Evolutionary conservation across 2,329 filamentous ascomycete genomes (phyloP), one percentile per base, ranked within the genome.

Genomic region (Tolypocladium paradoxum): DNA sequence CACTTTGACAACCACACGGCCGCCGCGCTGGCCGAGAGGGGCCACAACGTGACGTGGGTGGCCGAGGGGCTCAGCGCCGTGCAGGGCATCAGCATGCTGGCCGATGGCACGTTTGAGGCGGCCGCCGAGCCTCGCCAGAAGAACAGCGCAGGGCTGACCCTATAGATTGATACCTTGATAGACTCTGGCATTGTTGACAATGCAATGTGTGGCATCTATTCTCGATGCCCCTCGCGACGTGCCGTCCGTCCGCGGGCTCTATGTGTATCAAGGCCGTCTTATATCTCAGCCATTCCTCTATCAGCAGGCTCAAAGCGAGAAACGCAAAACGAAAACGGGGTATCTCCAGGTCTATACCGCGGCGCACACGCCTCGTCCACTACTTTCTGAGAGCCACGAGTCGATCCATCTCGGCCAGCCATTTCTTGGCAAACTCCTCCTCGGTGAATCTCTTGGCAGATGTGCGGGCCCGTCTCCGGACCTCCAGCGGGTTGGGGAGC

Each of bases 401-500:
- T 61, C 77, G 81, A 63, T 86, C 83, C 75, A 95, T 81, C 68
- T 95, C 82, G 33, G 69, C 69, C 45, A 88, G 70, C 92, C 93
- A 99, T 59, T 83, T 85, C 61, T 77, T 78, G 1, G 80, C 84
- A 72, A 99, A 99, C 55, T 86, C 87, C 61, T 87, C 84, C 64
- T 96, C 92, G 0, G 88, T 91, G 65, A 99, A 99, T 48, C 93
- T 76, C 69, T 82, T 80, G 1, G 91, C 88, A 6, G 89, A 95
- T 61, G 79, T 74, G 37, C 90, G 78, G 0, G 93, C 92, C 54
- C 92, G 76, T 34, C 77, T 68, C 24, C 93, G 79, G 75, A 96
- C 88, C 0, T 81, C 83, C 18, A 91, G 70, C 22, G 85, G 87
- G 56, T 96, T 82, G 16, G 83, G 74, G 4, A 93, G 73, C 0